These are phyloP conservation scores for Lunularia cruciata DNA, from an alignment of 225 moss, liverwort and hornwort species.

Conservation along the genomic window DNA sequence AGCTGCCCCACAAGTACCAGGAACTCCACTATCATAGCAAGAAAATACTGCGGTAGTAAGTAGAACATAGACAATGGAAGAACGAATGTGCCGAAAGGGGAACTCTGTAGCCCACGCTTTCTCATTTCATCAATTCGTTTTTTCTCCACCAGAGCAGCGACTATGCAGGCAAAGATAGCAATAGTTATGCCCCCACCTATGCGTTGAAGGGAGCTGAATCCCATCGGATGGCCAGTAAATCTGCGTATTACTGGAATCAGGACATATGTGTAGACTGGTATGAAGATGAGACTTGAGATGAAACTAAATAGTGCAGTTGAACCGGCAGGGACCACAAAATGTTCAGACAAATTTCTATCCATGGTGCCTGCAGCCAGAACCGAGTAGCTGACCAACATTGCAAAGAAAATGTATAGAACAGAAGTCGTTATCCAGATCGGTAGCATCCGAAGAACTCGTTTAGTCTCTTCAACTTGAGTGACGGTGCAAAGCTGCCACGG, in stretches of 20 bases:
- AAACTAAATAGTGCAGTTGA: slow-evolving; percentile 17
- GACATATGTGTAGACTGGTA: neutral
- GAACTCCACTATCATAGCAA: slow-evolving; percentile 56
- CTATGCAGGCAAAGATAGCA: slow-evolving; percentile 47
- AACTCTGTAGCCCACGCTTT: slow-evolving; percentile 28
- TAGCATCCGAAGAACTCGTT: slow-evolving; percentile 17
- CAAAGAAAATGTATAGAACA: slow-evolving; percentile 14
- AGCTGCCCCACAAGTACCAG: slow-evolving; percentile 56
- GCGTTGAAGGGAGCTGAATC: slow-evolving; percentile 54
- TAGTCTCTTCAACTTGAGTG: slow-evolving; percentile 28
- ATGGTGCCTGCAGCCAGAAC: slow-evolving; percentile 24
- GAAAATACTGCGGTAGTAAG: slow-evolving; percentile 61
- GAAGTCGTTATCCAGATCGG: slow-evolving; percentile 29
- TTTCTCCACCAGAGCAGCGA: slow-evolving; percentile 53
- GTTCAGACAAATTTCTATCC: slow-evolving; percentile 22
- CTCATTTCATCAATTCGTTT: slow-evolving; percentile 36
- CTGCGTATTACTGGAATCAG: neutral
- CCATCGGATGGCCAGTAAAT: slow-evolving; percentile 34
- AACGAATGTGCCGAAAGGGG: slow-evolving; percentile 19
- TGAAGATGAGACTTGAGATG: slow-evolving; percentile 6
- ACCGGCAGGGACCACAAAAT: slow-evolving; percentile 24
- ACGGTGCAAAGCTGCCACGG: slow-evolving; percentile 22
- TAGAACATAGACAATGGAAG: slow-evolving; percentile 58
- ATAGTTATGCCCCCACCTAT: slow-evolving; percentile 56
- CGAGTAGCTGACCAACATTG: slow-evolving; percentile 21